Percentiles rank a stretch among this genome's conserved stretches.
Evolutionary conservation across 768 basidiomycete genomes (phyloP).

Genomic region (Termitomyces sp.): DNA sequence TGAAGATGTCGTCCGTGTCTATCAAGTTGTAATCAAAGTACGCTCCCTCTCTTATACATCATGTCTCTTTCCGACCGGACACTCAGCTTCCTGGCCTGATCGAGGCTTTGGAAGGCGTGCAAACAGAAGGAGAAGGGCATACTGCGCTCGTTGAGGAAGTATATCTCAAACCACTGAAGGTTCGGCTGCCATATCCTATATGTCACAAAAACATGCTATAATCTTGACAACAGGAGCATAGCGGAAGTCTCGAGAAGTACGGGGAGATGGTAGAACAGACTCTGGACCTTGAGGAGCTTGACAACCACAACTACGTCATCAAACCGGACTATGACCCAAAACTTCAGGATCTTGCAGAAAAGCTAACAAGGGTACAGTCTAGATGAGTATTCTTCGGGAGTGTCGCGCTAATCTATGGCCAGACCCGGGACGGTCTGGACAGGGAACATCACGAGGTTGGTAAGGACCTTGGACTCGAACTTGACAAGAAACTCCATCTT

Average conservation of each 20-base stretch:
- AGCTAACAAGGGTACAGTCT: slow-evolving; percentile 48
- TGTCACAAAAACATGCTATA: background rate
- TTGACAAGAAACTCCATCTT: slow-evolving; percentile 93
- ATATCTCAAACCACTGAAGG: slow-evolving; percentile 61
- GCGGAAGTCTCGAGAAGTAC: slow-evolving; percentile 66
- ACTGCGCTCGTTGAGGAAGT: slow-evolving; percentile 54
- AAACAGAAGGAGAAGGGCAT: slow-evolving; percentile 40
- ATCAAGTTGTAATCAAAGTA: slow-evolving; percentile 88
- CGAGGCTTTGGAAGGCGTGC: slow-evolving; percentile 48
- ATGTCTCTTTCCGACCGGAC: background rate
- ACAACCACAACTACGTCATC: slow-evolving; percentile 84
- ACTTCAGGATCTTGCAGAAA: slow-evolving; percentile 61
- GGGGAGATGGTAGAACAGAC: slow-evolving; percentile 95
- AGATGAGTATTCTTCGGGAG: background rate
- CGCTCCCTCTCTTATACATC: background rate
- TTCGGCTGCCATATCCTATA: slow-evolving; percentile 17
- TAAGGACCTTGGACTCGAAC: slow-evolving; percentile 68
- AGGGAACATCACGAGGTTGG: slow-evolving; percentile 70
- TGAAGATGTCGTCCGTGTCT: slow-evolving; percentile 93
- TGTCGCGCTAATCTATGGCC: background rate
- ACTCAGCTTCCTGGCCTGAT: slow-evolving; percentile 71
- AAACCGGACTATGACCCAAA: slow-evolving; percentile 85
- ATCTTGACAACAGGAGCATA: slow-evolving; percentile 47
- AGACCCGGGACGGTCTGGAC: slow-evolving; percentile 78
- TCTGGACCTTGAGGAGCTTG: slow-evolving; percentile 82